These are phyloP conservation scores for Rhipidocladum racemiflorum DNA, from an alignment of 176 grass and related monocot genomes.

Conservation along the genomic window DNA sequence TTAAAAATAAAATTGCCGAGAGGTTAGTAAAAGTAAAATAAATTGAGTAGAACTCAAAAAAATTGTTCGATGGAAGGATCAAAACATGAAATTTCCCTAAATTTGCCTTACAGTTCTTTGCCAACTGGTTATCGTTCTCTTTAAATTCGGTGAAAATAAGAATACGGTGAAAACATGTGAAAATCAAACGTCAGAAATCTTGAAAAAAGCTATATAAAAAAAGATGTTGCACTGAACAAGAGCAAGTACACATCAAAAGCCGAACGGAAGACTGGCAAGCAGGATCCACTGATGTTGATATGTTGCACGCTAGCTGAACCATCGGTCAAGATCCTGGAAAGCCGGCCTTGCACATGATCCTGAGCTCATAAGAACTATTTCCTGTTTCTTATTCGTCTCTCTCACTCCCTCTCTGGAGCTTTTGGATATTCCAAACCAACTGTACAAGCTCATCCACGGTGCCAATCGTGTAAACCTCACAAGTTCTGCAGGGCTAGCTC, in stretches of 20 bases:
- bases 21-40: background rate
- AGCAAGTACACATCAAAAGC: background rate
- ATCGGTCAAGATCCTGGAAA: background rate
- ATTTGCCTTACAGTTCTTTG: too few species aligned
- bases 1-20: background rate
- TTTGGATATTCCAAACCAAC: background rate
- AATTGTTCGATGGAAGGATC: background rate
- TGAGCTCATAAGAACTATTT: background rate
- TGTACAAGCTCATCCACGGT: background rate
- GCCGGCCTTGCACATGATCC: background rate
- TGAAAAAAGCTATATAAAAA: too few species aligned
- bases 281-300: background rate
- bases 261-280: background rate
- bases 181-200: too few species aligned
- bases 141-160: too few species aligned
- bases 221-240: background rate
- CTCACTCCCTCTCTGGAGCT: background rate
- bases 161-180: too few species aligned
- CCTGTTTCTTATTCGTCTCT: background rate
- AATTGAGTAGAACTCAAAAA: background rate
- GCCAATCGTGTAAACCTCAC: background rate
- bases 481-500: background rate
- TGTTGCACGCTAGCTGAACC: conserved; percentile 9
- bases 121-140: too few species aligned
- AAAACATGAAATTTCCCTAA: too few species aligned